phyloP scores from a whole-genome alignment of 2,329 filamentous ascomycete genomes.

The Cladosporium colombiae region DNA sequence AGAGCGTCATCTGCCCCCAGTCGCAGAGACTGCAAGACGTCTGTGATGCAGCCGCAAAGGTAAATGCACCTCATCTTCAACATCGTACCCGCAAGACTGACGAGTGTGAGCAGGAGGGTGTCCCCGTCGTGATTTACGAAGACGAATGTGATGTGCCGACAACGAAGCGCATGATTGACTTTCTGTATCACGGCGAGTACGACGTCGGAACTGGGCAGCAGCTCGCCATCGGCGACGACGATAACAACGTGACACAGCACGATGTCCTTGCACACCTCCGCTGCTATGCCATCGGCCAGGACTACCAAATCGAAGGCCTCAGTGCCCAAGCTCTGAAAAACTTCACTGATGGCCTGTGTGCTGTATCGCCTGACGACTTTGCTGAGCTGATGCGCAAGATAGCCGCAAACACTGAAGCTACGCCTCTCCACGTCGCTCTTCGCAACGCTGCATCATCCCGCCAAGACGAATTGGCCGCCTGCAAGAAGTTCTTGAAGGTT shows the following conservation, averaged over 20 bases:
- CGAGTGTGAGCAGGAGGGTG: constrained; percentile 2
- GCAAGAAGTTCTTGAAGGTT: neutral
- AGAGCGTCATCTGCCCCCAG: constrained; percentile 21
- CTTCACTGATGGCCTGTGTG: neutral
- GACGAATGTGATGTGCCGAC: constrained; percentile 20
- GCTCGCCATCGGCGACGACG: neutral
- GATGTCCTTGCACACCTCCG: neutral
- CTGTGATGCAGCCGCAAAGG: neutral
- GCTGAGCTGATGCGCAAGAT: neutral
- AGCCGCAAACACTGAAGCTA: neutral
- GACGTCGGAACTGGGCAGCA: neutral
- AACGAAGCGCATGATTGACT: constrained; percentile 24
- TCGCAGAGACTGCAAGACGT: constrained; percentile 18
- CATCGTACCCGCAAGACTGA: neutral
- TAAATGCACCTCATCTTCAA: neutral
- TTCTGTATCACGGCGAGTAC: constrained; percentile 25
- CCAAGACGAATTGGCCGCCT: neutral
- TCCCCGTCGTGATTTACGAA: constrained; percentile 19
- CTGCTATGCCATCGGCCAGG: constrained; percentile 1
- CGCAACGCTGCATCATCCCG: neutral
- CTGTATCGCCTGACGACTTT: neutral
- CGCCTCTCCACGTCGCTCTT: neutral
- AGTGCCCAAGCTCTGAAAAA: neutral
- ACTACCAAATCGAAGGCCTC: neutral
- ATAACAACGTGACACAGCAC: neutral